Evolutionary conservation across 495 filamentous ascomycete species (phyloP), one percentile per base, ranked within the genome.

Genomic region (Podospora anserina): DNA sequence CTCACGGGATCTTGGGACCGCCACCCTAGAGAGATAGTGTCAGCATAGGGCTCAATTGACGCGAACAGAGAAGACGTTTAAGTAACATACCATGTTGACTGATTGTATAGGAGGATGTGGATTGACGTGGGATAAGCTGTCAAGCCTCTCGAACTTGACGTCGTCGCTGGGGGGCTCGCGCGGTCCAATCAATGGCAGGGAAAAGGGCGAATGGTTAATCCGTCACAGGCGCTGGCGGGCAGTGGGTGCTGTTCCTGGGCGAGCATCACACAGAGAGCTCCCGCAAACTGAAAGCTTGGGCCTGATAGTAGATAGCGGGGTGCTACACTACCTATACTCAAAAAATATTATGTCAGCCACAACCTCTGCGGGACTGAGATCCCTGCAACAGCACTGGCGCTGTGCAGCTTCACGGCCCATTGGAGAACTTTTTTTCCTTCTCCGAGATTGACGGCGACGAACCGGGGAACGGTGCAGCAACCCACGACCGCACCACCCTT

Each of bases 1-100:
- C 91, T 81, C 88, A 98, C 94, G 92, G 91, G 78, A 98, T 90
- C 83, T 92, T 93, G 81, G 86, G 89, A 82, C 93, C 93, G 80
- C 87, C 89, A 76, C 88, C 87, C 87, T 90, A 70, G 11, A 72
- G 32, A 54, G 4, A 82, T 61, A 70, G 3, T 62, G 4, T 2
- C 28, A 32, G 32, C 49, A 26, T 49, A 27, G 11, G 59, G 27
- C 61, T n/a, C 58, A 66, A 64, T 66, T 61, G 67, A 27, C n/a
- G 19, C n/a, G 20, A 58, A 27, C 19, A 20, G n/a, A 58, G 26
- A 59, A 59, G 56, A 20, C 16, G 26, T 32, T 61, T 5, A 32
- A 1, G 27, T 26, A 11, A 64, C 72, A 26, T 71, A 78, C 78
- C 78, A 79, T 79, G 72, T 63, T 79, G 75, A 75, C 19, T 66